phyloP scores from a whole-genome alignment of 768 basidiomycete genomes.

The Candolleomyces aberdarensis region DNA sequence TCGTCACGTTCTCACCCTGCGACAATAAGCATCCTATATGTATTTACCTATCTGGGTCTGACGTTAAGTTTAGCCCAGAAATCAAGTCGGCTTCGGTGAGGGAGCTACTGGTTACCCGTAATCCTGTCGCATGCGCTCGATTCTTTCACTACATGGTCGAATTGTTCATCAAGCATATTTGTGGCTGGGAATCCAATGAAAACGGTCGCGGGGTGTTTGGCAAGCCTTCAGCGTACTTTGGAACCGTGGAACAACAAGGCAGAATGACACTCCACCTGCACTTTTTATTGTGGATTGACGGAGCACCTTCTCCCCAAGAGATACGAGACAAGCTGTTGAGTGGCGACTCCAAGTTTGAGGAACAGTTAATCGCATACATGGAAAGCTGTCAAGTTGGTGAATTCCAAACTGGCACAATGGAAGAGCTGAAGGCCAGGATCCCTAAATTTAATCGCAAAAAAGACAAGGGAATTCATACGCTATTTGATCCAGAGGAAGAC shows the following conservation, averaged over 20 bases:
- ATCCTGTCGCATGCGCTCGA: background rate
- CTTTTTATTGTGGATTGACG: slow-evolving; percentile 7
- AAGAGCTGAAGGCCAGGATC: background rate
- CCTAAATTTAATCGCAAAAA: background rate
- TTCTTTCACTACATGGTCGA: background rate
- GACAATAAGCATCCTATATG: slow-evolving; percentile 28
- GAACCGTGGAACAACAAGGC: slow-evolving; percentile 6
- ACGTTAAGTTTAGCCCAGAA: slow-evolving; percentile 18
- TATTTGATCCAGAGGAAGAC: background rate
- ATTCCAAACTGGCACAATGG: background rate
- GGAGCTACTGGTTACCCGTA: background rate
- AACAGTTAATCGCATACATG: background rate
- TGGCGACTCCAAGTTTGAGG: background rate
- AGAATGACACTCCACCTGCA: slow-evolving; percentile 8
- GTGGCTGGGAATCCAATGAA: slow-evolving; percentile 14
- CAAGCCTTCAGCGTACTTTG: slow-evolving; percentile 2
- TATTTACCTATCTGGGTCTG: slow-evolving; percentile 25
- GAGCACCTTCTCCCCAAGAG: background rate
- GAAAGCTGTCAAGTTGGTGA: background rate
- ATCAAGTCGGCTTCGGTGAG: slow-evolving; percentile 1
- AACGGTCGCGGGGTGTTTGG: slow-evolving; percentile 1
- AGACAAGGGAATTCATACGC: background rate
- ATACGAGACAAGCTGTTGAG: background rate
- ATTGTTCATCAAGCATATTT: slow-evolving; percentile 12
- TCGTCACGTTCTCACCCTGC: slow-evolving; percentile 29